phyloP scores from a whole-genome alignment of 1,284 basidiomycete genomes.

The Apiotrichum siamense region DNA sequence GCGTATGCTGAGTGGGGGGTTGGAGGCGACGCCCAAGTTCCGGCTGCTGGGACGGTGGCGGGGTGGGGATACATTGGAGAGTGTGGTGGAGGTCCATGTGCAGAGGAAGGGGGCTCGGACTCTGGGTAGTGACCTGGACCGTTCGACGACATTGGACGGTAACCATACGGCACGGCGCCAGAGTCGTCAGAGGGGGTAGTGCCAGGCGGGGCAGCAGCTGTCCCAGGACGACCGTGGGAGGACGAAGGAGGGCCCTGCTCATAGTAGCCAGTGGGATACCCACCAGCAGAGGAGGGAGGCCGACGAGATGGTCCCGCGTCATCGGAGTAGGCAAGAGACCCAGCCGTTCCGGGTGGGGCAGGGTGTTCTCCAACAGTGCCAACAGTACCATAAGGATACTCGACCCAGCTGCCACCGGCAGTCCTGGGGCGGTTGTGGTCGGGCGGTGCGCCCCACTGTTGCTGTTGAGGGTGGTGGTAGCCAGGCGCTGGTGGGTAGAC shows the following conservation, averaged over 20 bases:
- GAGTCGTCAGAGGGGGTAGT: slow-evolving; percentile 26
- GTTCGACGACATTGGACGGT: slow-evolving; percentile 39
- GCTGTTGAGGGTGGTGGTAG: slow-evolving; percentile 11
- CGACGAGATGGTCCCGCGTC: slow-evolving; percentile 36
- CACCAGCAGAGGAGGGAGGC: slow-evolving; percentile 32
- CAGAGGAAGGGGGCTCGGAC: slow-evolving; percentile 40
- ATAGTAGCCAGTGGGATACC: slow-evolving; percentile 27
- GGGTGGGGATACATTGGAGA: slow-evolving; percentile 37
- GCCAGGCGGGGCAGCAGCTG: slow-evolving; percentile 22
- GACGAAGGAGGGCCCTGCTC: slow-evolving; percentile 28
- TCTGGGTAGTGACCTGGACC: slow-evolving; percentile 42
- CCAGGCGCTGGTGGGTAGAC: slow-evolving; percentile 6
- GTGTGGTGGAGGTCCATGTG: slow-evolving; percentile 38
- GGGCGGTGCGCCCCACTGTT: slow-evolving; percentile 15
- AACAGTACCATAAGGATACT: slow-evolving; percentile 23
- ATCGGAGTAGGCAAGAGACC: slow-evolving; percentile 16
- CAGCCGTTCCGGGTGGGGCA: slow-evolving; percentile 11
- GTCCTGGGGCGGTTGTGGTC: slow-evolving; percentile 30
- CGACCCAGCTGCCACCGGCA: slow-evolving; percentile 24
- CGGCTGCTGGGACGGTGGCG: slow-evolving; percentile 10
- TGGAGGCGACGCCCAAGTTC: slow-evolving; percentile 35
- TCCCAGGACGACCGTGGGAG: slow-evolving; percentile 15
- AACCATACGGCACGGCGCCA: slow-evolving; percentile 30
- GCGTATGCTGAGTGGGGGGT: slow-evolving; percentile 26
- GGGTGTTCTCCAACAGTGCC: slow-evolving; percentile 15